Evolutionary conservation across 106 monocot species (phyloP).

Genomic region (Allium sativum): DNA sequence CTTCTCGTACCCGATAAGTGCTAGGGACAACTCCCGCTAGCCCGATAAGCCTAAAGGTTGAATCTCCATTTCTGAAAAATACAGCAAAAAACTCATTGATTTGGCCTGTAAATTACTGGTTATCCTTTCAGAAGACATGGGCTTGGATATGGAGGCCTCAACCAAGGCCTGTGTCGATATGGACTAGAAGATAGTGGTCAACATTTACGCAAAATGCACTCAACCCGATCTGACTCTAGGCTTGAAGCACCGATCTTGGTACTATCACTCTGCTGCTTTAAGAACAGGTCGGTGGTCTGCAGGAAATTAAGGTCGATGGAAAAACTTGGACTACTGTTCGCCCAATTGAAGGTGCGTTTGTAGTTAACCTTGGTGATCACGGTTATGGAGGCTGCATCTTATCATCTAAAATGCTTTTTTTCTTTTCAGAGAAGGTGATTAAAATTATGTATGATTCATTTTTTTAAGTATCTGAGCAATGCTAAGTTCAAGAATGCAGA

Average conservation of each 20-base stretch:
- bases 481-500: slow-evolving; percentile 91
- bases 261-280: slow-evolving; percentile 88
- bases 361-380: slow-evolving; percentile 94
- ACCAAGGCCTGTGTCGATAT: slow-evolving; percentile 72
- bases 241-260: slow-evolving; percentile 80
- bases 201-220: slow-evolving; percentile 87
- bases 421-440: too few species aligned
- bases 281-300: slow-evolving; percentile 83
- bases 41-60: slow-evolving; percentile 81
- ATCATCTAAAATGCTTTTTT: too few species aligned
- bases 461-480: slow-evolving; percentile 70
- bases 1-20: slow-evolving; percentile 62
- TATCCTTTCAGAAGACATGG: slow-evolving; percentile 89
- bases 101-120: slow-evolving; percentile 64
- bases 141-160: slow-evolving; percentile 53
- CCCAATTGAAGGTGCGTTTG: slow-evolving; percentile 61
- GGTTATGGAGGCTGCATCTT: slow-evolving; percentile 39
- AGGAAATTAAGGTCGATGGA: slow-evolving; percentile 70
- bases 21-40: slow-evolving; percentile 78
- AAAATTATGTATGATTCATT: not conserved
- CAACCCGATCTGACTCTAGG: slow-evolving; percentile 93
- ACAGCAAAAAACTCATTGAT: slow-evolving; percentile 59
- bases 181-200: slow-evolving; percentile 88
- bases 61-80: slow-evolving; percentile 42
- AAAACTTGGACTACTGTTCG: slow-evolving; percentile 84